These are phyloP conservation scores for Cymbidium sinense DNA, from an alignment of 106 monocot species.

Conservation along the genomic window DNA sequence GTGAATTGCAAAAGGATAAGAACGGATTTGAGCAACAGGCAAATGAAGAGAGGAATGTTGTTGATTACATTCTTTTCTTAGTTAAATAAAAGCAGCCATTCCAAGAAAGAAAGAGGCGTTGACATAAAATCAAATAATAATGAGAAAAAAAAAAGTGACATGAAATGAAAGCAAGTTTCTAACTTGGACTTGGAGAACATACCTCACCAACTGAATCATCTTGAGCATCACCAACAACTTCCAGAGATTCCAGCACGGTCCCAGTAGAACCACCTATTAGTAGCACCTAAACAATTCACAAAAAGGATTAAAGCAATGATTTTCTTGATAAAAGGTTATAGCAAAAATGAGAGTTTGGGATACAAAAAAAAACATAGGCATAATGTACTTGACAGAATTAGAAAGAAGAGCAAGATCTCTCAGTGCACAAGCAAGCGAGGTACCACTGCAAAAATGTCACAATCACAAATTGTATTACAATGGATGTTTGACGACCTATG, in stretches of 20 bases:
- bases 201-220: slow-evolving; percentile 44
- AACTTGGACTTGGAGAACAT: slow-evolving; percentile 1
- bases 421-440: background rate
- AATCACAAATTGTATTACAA: background rate
- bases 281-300: slow-evolving; percentile 48
- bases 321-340: background rate
- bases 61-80: background rate
- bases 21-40: background rate
- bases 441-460: background rate
- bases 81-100: background rate
- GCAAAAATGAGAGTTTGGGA: background rate
- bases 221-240: slow-evolving; percentile 80
- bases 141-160: background rate
- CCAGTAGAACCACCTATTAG: slow-evolving; percentile 97
- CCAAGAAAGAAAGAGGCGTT: background rate
- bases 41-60: background rate
- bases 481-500: background rate
- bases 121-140: background rate
- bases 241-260: slow-evolving; percentile 84
- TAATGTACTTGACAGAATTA: background rate
- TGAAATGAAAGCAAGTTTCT: background rate
- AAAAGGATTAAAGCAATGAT: background rate
- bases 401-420: background rate
- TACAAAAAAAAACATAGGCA: background rate
- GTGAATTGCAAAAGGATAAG: background rate